Conservation (phyloP, 345 rosid species). For the Lagerstroemia speciosa region DNA sequence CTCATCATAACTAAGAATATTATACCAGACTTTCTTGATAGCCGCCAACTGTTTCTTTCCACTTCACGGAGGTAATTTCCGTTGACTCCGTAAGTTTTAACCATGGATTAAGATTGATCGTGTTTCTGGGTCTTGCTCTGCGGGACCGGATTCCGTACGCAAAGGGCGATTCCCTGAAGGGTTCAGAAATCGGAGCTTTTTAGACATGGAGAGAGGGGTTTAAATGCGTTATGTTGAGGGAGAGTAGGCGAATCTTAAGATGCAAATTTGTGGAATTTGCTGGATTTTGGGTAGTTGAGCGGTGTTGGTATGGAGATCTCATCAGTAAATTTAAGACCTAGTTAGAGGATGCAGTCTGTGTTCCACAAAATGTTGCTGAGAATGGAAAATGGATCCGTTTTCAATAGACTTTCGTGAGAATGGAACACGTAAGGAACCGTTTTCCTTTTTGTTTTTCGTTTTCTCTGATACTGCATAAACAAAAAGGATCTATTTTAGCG, state of each 20-base stretch:
- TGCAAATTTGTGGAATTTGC: background rate
- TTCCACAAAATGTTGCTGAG: conserved; percentile 2
- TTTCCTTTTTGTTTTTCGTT: background rate
- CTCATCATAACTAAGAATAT: background rate
- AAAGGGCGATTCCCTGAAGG: background rate
- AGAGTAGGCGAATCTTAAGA: too few relatives aligned
- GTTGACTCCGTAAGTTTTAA: background rate
- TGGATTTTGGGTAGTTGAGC: background rate
- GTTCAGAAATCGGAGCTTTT: background rate
- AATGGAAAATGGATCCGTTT: background rate
- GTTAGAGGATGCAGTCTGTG: background rate
- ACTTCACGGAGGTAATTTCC: background rate
- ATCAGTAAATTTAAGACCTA: background rate
- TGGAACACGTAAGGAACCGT: background rate
- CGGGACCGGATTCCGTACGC: too few relatives aligned
- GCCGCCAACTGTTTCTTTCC: background rate
- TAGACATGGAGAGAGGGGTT: background rate
- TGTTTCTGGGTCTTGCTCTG: background rate
- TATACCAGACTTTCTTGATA: background rate
- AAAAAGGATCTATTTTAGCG: background rate
- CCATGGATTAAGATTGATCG: background rate
- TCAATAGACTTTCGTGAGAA: background rate
- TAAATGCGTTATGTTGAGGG: background rate
- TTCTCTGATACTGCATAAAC: background rate
- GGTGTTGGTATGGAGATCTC: background rate